Evolutionary conservation across 441 rosid species (phyloP).

Genomic region (Dalechampia spathulata): DNA sequence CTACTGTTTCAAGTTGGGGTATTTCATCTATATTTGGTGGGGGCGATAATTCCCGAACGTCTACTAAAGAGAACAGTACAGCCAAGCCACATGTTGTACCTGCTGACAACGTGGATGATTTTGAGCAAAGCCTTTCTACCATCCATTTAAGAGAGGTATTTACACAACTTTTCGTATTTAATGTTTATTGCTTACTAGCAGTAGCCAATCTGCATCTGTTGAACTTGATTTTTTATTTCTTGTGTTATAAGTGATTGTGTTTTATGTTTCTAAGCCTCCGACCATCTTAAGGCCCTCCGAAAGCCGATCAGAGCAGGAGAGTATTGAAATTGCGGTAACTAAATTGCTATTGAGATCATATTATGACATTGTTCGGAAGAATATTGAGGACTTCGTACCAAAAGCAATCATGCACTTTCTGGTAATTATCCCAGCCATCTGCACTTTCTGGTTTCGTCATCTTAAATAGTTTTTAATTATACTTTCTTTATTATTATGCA

Average conservation of each 20-base stretch:
- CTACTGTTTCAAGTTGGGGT: constrained; percentile 3
- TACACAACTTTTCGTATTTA: too few relatives aligned
- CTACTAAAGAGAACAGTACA: too few relatives aligned
- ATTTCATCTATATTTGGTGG: constrained; percentile 34
- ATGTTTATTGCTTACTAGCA: too few relatives aligned
- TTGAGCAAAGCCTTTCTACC: constrained; percentile 21
- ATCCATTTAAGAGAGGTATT: constrained; percentile 40
- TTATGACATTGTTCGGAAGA: constrained; percentile 35
- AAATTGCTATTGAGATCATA: constrained; percentile 32
- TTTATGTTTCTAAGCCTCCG: constrained; percentile 33
- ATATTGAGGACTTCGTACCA: constrained; percentile 34
- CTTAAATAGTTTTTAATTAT: not conserved
- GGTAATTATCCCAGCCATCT: constrained; percentile 18
- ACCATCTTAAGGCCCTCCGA: constrained; percentile 29
- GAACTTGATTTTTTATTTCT: too few relatives aligned
- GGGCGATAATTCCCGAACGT: constrained; percentile 19
- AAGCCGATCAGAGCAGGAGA: constrained; percentile 26
- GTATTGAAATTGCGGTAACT: constrained; percentile 25
- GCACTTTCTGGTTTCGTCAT: not conserved
- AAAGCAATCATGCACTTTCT: constrained; percentile 39
- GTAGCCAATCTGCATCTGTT: too few relatives aligned
- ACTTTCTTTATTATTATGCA: constrained; percentile 16
- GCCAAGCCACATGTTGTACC: too few relatives aligned
- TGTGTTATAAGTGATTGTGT: not conserved
- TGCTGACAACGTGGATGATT: constrained; percentile 18